phyloP scores from a whole-genome alignment of 257 asterid species.

The Cinchona pubescens region DNA sequence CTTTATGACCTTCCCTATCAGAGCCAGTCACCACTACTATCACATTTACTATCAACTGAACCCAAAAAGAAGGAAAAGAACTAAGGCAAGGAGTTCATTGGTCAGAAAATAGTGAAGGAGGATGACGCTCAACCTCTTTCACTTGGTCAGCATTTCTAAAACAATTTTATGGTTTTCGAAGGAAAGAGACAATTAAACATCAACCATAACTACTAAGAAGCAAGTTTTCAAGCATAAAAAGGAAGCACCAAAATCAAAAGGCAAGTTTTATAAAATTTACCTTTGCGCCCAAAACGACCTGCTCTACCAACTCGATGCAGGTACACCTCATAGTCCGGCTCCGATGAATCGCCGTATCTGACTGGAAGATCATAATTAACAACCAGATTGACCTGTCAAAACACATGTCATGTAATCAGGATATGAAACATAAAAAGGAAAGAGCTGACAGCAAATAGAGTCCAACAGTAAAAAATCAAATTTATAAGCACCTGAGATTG shows the following conservation, averaged over 20 bases:
- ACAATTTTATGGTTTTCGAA: no score
- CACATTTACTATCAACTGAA: no score
- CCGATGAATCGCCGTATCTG: conserved; percentile 35
- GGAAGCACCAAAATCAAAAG: background rate
- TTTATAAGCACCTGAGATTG: conserved; percentile 60
- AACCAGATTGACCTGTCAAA: conserved; percentile 82
- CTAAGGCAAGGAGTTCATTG: no score
- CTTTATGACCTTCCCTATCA: no score
- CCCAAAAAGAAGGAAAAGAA: no score
- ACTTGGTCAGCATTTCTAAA: no score
- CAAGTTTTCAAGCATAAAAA: background rate
- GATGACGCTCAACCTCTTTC: no score
- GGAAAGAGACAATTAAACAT: background rate
- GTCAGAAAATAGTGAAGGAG: no score
- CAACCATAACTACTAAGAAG: background rate
- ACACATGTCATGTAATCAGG: background rate
- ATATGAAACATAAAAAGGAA: conserved; percentile 5
- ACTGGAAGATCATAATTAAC: conserved; percentile 85
- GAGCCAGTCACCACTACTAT: no score
- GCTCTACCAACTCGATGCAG: conserved; percentile 97
- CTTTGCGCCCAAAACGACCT: conserved; percentile 98
- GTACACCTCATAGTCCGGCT: conserved; percentile 87
- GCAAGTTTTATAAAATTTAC: conserved; percentile 27
- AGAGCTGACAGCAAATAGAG: background rate
- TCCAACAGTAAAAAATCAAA: background rate